phyloP scores from a whole-genome alignment of 2,329 filamentous ascomycete species.

The Stemphylium beticola region DNA sequence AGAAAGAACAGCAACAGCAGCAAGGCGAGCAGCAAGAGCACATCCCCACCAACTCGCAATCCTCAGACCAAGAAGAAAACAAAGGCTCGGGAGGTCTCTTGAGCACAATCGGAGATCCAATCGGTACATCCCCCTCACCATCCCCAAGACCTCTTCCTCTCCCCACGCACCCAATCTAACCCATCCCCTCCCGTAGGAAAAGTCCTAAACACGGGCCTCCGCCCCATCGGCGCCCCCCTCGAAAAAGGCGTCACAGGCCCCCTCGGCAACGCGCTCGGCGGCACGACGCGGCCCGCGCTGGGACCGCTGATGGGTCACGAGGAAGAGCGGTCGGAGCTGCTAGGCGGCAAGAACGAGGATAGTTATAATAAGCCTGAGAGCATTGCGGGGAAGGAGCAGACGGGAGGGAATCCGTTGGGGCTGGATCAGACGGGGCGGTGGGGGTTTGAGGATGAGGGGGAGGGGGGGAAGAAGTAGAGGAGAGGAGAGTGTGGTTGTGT shows the following conservation, averaged over 20 bases:
- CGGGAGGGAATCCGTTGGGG: constrained; percentile 48
- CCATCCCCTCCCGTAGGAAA: constrained; percentile 32
- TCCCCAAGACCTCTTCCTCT: background rate
- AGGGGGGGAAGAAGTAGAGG: constrained; percentile 1
- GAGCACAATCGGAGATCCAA: constrained; percentile 39
- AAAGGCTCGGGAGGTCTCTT: constrained; percentile 37
- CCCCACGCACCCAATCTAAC: background rate
- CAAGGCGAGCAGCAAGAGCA: constrained; percentile 25
- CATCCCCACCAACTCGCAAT: constrained; percentile 32
- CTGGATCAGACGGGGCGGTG: constrained; percentile 48
- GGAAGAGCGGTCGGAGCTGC: constrained; percentile 43
- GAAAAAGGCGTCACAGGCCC: constrained; percentile 47
- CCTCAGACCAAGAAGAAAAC: constrained; percentile 27
- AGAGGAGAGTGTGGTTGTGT: background rate
- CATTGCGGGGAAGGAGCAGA: constrained; percentile 50
- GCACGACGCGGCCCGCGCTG: constrained; percentile 21
- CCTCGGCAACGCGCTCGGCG: constrained; percentile 44
- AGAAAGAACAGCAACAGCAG: constrained; percentile 19
- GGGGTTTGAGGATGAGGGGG: constrained; percentile 46
- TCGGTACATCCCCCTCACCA: constrained; percentile 31
- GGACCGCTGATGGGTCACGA: constrained; percentile 45
- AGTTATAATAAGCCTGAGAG: constrained; percentile 46
- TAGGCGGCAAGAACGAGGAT: constrained; percentile 51
- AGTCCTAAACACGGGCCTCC: constrained; percentile 46
- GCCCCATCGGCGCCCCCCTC: constrained; percentile 48